A percentile compares a stretch with the other conserved stretches of the same genome.
Conservation (phyloP, 345 rosid genomes). For the Nasturtium officinale region DNA sequence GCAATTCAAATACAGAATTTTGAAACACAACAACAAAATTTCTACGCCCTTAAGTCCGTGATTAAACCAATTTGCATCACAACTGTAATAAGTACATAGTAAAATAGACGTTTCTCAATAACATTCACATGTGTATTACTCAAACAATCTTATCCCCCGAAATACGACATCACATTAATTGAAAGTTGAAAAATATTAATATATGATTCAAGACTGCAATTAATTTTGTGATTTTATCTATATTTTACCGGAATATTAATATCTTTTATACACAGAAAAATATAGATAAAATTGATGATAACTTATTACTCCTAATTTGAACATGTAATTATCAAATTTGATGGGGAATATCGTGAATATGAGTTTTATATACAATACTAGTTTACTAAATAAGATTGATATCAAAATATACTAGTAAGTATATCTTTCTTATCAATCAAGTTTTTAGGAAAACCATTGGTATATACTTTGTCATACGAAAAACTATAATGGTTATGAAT, state of each 20-base stretch:
- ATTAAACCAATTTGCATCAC: conserved; percentile 4
- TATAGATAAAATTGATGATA: neutral
- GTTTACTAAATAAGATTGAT: too few species aligned
- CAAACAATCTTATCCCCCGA: conserved; percentile 1
- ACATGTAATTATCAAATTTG: too few species aligned
- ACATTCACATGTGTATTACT: conserved; percentile 19
- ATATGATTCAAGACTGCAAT: neutral
- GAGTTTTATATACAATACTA: too few species aligned
- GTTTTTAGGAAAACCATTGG: too few species aligned
- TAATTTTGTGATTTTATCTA: too few species aligned
- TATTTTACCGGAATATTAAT: too few species aligned
- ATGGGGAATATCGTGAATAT: too few species aligned
- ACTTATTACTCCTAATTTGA: neutral
- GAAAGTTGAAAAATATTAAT: neutral
- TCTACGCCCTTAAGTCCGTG: conserved; percentile 2
- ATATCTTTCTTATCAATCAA: too few species aligned
- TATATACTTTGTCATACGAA: too few species aligned
- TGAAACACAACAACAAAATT: neutral
- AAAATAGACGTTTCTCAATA: conserved; percentile 11
- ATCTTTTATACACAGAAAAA: too few species aligned
- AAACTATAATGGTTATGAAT: too few species aligned
- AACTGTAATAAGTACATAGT: neutral
- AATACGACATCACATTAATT: conserved; percentile 5
- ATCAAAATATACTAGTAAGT: too few species aligned
- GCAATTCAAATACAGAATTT: neutral